These are phyloP conservation scores for Speleostelium caveatum DNA, from an alignment of 78 protist species.

Conservation along the genomic window DNA sequence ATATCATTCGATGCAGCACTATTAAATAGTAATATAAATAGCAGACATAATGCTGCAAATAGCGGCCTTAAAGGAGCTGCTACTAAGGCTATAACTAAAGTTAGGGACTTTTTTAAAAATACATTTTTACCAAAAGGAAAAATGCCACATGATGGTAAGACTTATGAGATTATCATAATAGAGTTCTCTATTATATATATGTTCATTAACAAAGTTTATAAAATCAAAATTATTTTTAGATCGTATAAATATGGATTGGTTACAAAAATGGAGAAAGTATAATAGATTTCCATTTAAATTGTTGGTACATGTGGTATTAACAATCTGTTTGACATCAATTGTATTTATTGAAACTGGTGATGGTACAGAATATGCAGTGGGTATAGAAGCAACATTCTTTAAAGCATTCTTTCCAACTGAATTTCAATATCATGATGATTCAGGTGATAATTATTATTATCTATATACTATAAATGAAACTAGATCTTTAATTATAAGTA, in stretches of 20 bases:
- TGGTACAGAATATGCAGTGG: conserved; percentile 42
- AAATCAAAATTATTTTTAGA: background rate
- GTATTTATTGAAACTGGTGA: conserved; percentile 77
- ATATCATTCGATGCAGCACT: too few relatives aligned
- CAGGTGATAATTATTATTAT: conserved; percentile 39
- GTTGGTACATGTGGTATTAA: conserved; percentile 45
- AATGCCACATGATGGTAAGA: conserved; percentile 79
- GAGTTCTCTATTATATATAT: background rate
- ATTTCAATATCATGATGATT: conserved; percentile 57
- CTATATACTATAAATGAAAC: conserved; percentile 52
- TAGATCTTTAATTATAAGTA: background rate
- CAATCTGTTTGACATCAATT: conserved; percentile 59
- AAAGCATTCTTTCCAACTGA: conserved; percentile 59
- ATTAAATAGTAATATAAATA: too few relatives aligned
- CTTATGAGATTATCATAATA: too few relatives aligned
- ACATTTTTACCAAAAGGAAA: conserved; percentile 63
- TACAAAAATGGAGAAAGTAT: conserved; percentile 73
- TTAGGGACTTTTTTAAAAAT: conserved; percentile 9
- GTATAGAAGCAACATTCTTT: conserved; percentile 64
- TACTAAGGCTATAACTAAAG: too few relatives aligned
- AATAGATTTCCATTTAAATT: conserved; percentile 74
- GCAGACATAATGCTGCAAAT: too few relatives aligned
- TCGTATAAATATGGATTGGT: conserved; percentile 74
- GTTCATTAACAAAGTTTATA: background rate
- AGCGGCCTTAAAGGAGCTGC: too few relatives aligned